phyloP scores from a whole-genome alignment of 2,329 filamentous ascomycete genomes.

The Alternaria sp. region DNA sequence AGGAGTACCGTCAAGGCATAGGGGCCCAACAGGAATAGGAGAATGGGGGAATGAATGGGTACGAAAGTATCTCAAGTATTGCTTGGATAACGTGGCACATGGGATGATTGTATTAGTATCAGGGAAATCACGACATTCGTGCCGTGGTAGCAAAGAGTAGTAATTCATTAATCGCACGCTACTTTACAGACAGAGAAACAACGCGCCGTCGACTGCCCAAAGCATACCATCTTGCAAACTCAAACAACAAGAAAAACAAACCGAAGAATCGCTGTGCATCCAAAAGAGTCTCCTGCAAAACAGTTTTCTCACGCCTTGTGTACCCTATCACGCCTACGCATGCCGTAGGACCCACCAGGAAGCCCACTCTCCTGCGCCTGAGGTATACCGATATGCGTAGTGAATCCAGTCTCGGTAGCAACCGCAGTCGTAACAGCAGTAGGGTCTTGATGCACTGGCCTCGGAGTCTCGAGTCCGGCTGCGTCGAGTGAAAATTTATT shows the following conservation, averaged over 20 bases:
- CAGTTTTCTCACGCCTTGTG: background rate
- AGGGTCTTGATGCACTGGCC: background rate
- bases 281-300: background rate
- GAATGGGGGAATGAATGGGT: too few relatives aligned
- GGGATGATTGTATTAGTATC: conserved; percentile 6
- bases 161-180: conserved; percentile 5
- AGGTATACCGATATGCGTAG: background rate
- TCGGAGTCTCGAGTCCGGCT: background rate
- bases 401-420: background rate
- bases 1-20: conserved; percentile 62
- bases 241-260: background rate
- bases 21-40: too few relatives aligned
- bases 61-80: too few relatives aligned
- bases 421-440: background rate
- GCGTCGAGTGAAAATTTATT: background rate
- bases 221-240: background rate
- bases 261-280: background rate
- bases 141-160: background rate
- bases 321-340: background rate
- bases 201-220: background rate
- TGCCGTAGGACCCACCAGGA: background rate
- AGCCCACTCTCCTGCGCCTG: background rate
- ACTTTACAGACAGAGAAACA: background rate
- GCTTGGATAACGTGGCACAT: background rate
- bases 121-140: background rate